Conservation (phyloP, 2,329 filamentous ascomycete species). For the Hypoxylon sp. region DNA sequence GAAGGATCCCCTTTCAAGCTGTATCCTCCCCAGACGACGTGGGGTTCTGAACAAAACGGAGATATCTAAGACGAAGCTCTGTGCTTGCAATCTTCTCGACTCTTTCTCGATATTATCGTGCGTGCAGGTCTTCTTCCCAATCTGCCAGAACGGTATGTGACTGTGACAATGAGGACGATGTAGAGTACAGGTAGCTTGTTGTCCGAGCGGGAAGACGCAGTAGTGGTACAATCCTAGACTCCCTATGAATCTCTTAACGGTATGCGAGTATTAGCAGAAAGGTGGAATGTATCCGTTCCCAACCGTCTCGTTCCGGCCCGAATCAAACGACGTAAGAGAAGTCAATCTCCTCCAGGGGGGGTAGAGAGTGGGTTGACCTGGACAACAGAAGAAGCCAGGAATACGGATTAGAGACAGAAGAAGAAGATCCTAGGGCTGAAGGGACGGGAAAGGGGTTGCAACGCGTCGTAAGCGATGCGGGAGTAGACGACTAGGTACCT, state of each 20-base stretch:
- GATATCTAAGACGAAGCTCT: slow-evolving; percentile 68
- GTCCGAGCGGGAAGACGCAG: slow-evolving; percentile 27
- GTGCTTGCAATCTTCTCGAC: slow-evolving; percentile 60
- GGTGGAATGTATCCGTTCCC: slow-evolving; percentile 22
- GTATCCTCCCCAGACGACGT: slow-evolving; percentile 25
- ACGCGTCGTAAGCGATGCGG: slow-evolving; percentile 31
- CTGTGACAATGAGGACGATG: slow-evolving; percentile 32
- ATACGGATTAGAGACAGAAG: not conserved
- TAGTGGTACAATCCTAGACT: slow-evolving; percentile 29
- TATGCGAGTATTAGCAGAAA: slow-evolving; percentile 31
- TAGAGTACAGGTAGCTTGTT: slow-evolving; percentile 40
- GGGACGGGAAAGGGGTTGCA: slow-evolving; percentile 17
- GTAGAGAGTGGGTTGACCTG: too few species aligned
- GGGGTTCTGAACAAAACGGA: slow-evolving; percentile 46
- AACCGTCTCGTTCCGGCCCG: slow-evolving; percentile 9
- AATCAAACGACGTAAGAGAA: slow-evolving; percentile 11
- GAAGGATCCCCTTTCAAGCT: slow-evolving; percentile 26
- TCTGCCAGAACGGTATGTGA: slow-evolving; percentile 20
- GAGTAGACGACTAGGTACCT: slow-evolving; percentile 14
- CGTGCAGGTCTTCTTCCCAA: slow-evolving; percentile 19
- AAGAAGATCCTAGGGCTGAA: slow-evolving; percentile 1
- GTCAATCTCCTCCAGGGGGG: not conserved
- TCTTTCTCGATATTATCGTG: slow-evolving; percentile 31
- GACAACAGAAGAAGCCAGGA: too few species aligned
- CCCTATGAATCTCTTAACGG: slow-evolving; percentile 31